Evolutionary conservation across 2,329 filamentous ascomycete genomes (phyloP), one percentile per base, ranked within the genome.

Genomic region (Claviceps digitariae): DNA sequence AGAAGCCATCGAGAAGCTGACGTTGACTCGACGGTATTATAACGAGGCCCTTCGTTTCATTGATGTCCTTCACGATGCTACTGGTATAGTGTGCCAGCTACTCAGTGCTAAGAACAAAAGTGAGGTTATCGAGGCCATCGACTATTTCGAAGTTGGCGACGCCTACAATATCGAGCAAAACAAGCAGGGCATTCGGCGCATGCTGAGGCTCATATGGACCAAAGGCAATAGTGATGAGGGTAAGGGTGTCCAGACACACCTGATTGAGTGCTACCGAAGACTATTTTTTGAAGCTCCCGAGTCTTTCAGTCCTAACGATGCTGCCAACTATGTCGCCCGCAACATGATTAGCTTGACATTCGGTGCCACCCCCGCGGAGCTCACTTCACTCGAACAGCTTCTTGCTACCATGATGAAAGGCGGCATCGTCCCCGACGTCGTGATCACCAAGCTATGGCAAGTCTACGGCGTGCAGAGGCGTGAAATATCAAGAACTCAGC

Each of bases 271-370:
- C 67, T 98, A 98, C 74, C 93, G 87, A 65, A 83, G 88, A 21
- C 79, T 98, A 1, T 98, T 97, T 70, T 98, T 98, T 62, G 89
- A 95, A 64, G 90, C 94, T 0, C 93, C 93, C 0, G 88, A 90
- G 56, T 83, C 83, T 4, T 96, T 95, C 70, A 88, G 79, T 55
- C 74, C 83, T 31, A 96, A 96, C 60, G 90, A 96, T 64, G 84
- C 90, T 2, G 90, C 93, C 48, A 96, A 94, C 67, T 98, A 94
- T 65, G 86, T 98, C 63, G 91, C 91, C 27, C 83, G 90, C 57
- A 98, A 97, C 69, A 98, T 98, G 91, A 97, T 97, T 69, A 96
- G 90, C 75, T 72, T 98, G 63, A 98, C 93, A 0, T 97, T 95
- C 67, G 91, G 90, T 29, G 90, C 91, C 1, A 95, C 91, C 0